Evolutionary conservation across 306 rosid genomes (phyloP).

Genomic region (Fagus crenata): DNA sequence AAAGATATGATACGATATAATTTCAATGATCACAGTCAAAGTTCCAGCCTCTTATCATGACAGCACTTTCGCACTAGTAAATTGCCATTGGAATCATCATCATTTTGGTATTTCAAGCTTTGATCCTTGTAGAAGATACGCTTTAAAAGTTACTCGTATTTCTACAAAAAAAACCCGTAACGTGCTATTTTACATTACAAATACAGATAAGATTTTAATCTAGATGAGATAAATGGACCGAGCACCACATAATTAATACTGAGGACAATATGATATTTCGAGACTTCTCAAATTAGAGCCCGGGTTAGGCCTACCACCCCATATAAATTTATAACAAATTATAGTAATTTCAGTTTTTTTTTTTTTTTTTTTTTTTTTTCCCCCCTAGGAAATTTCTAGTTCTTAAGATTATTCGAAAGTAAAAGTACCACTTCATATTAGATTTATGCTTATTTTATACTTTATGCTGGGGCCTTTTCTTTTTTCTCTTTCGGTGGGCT

Average conservation of each 20-base stretch:
- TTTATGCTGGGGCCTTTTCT: neutral
- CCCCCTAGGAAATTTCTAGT: neutral
- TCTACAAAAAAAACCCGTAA: neutral
- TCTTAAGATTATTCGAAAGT: neutral
- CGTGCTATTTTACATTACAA: neutral
- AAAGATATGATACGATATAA: too few relatives aligned
- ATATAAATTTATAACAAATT: neutral
- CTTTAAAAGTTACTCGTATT: neutral
- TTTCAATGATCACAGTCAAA: too few relatives aligned
- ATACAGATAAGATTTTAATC: neutral
- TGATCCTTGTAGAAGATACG: neutral
- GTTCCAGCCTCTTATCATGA: too few relatives aligned
- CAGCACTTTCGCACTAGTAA: too few relatives aligned
- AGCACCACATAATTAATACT: neutral
- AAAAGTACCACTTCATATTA: neutral
- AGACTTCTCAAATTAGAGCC: neutral
- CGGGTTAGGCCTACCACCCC: neutral
- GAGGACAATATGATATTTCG: neutral
- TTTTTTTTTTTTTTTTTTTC: too few relatives aligned
- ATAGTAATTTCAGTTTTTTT: neutral
- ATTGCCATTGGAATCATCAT: neutral
- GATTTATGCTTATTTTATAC: neutral
- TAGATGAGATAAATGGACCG: neutral
- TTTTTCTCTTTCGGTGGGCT: neutral
- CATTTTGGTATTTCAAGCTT: neutral